Conservation (phyloP, 2,329 filamentous ascomycete species). For the Emergomyces pasteurianus region DNA sequence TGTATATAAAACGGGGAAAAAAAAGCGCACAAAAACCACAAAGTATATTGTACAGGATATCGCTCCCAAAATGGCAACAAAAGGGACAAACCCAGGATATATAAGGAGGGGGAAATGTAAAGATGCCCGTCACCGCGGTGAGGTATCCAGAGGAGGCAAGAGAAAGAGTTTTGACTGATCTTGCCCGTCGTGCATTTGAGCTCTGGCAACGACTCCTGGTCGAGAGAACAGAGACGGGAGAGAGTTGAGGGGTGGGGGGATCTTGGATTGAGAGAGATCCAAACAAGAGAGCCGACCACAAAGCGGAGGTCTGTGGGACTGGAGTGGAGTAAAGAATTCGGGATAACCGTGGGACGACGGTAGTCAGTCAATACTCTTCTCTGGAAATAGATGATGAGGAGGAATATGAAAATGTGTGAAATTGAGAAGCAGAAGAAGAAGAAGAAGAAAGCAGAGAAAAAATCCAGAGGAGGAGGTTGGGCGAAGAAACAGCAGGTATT, state of each 20-base stretch:
- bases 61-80: conserved; percentile 18
- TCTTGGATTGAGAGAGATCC: not conserved
- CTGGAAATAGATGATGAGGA: conserved; percentile 4
- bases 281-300: not conserved
- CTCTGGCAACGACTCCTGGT: conserved; percentile 15
- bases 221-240: not conserved
- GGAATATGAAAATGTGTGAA: conserved; percentile 4
- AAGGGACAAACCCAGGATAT: conserved; percentile 21
- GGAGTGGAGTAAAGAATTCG: not conserved
- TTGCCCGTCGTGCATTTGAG: conserved; percentile 35
- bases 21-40: conserved; percentile 16
- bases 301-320: not conserved
- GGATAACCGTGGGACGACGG: not conserved
- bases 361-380: conserved; percentile 2
- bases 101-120: conserved; percentile 5
- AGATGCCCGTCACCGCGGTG: conserved; percentile 32
- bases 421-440: conserved; percentile 1
- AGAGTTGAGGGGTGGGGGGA: not conserved
- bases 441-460: conserved; percentile 4
- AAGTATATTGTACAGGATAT: conserved; percentile 37
- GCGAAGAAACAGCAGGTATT: not conserved
- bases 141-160: conserved; percentile 30
- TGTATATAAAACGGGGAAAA: conserved; percentile 11
- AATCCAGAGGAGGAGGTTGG: not conserved
- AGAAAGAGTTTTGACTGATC: conserved; percentile 27